Percentiles rank a stretch among this genome's conserved stretches.
Conservation (phyloP, 305 asterid genomes). For the Solanum aculeatissimum region DNA sequence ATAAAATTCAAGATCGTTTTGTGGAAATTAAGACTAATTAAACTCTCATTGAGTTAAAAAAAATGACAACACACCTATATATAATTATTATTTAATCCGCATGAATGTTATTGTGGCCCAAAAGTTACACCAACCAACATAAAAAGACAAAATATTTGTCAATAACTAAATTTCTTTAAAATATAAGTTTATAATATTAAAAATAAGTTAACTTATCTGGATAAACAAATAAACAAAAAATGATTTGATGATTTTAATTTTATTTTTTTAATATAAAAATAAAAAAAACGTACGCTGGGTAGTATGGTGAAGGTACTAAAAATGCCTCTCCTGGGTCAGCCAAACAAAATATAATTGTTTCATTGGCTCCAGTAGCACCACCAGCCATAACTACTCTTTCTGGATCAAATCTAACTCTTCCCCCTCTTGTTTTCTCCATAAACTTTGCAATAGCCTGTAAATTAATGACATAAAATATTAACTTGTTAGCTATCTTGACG, state of each 20-base stretch:
- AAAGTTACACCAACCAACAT: not conserved
- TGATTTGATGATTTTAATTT: not conserved
- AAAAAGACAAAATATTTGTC: not conserved
- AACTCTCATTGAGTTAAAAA: not conserved
- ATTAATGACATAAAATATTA: not conserved
- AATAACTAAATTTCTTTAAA: too few species aligned
- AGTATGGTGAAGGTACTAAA: slow-evolving; percentile 68
- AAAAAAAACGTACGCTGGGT: slow-evolving; percentile 56
- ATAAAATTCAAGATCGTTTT: not conserved
- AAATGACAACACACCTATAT: not conserved
- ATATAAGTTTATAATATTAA: not conserved
- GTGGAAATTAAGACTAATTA: not conserved
- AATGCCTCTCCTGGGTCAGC: slow-evolving; percentile 74
- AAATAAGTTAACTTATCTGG: not conserved
- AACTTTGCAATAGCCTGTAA: slow-evolving; percentile 57
- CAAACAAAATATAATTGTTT: slow-evolving; percentile 43
- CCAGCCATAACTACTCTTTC: slow-evolving; percentile 71
- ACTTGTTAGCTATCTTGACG: not conserved
- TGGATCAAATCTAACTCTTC: slow-evolving; percentile 43
- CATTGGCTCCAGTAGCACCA: slow-evolving; percentile 87
- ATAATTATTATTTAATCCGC: not conserved
- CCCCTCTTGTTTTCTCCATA: slow-evolving; percentile 59
- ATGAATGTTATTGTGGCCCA: not conserved
- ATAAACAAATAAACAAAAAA: not conserved
- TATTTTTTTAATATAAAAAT: not conserved